These are phyloP conservation scores for Sugiyamaella neomexicana DNA, from an alignment of 1,139 yeast species.

Conservation along the genomic window DNA sequence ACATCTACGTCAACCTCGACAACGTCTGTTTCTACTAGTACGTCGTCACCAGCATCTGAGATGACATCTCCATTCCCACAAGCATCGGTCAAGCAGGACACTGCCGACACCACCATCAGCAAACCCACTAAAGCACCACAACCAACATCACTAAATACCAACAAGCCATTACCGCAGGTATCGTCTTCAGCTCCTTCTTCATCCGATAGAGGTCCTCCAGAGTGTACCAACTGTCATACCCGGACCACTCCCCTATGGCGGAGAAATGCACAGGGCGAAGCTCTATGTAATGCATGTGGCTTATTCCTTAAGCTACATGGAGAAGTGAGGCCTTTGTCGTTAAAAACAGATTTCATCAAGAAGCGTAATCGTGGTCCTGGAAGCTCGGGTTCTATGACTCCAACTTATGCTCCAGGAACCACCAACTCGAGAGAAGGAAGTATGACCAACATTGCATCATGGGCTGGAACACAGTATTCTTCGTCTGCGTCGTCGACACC, in stretches of 20 bases:
- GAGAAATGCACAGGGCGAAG: conserved; percentile 86
- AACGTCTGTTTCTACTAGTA: too few species aligned
- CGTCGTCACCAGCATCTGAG: too few species aligned
- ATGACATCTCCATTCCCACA: neutral
- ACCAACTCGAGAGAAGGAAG: conserved; percentile 14
- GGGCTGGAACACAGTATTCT: conserved; percentile 3
- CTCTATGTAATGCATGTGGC: conserved; percentile 92
- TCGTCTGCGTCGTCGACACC: too few species aligned
- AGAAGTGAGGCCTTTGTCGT: conserved; percentile 80
- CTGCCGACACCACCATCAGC: neutral
- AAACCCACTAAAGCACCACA: neutral
- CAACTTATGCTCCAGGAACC: neutral
- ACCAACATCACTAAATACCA: too few species aligned
- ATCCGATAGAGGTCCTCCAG: conserved; percentile 20
- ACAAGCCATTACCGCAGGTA: too few species aligned
- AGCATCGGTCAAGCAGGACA: neutral
- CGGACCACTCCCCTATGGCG: conserved; percentile 93
- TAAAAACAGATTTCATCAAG: conserved; percentile 88
- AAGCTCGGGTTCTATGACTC: neutral
- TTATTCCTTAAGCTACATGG: conserved; percentile 85
- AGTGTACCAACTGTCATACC: conserved; percentile 84
- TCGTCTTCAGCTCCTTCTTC: conserved; percentile 17
- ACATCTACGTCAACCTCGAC: too few species aligned
- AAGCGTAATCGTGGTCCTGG: conserved; percentile 50
- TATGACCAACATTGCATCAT: conserved; percentile 8